phyloP scores from a whole-genome alignment of 2,329 filamentous ascomycete species.

The Pseudonectria foliicola region DNA sequence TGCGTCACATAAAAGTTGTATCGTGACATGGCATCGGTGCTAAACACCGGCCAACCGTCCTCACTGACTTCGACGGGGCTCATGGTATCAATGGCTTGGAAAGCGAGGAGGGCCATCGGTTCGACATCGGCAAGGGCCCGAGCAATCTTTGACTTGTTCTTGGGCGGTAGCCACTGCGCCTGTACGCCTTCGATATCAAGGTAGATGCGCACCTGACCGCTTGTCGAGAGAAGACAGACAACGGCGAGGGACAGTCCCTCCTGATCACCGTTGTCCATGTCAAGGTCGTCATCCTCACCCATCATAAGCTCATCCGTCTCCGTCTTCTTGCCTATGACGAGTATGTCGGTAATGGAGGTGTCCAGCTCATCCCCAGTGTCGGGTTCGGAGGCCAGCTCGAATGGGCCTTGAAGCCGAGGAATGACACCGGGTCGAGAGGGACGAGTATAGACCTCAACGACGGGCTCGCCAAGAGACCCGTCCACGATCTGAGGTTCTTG shows the following conservation, averaged over 20 bases:
- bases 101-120: constrained; percentile 47
- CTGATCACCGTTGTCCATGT: constrained; percentile 48
- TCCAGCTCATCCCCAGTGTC: constrained; percentile 52
- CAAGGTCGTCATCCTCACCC: constrained; percentile 57
- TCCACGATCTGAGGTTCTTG: constrained; percentile 55
- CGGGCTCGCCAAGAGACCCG: constrained; percentile 38
- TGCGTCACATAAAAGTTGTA: constrained; percentile 59
- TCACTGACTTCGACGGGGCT: constrained; percentile 46
- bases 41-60: constrained; percentile 57
- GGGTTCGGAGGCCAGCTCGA: constrained; percentile 48
- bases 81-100: constrained; percentile 57
- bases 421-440: constrained; percentile 50
- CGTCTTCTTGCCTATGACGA: constrained; percentile 55
- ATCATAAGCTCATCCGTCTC: constrained; percentile 54
- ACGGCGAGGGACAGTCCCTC: constrained; percentile 55
- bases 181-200: constrained; percentile 56
- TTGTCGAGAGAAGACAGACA: constrained; percentile 53
- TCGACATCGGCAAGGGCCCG: constrained; percentile 31
- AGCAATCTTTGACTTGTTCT: constrained; percentile 41
- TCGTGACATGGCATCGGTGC: constrained; percentile 51
- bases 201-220: constrained; percentile 54
- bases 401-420: constrained; percentile 56
- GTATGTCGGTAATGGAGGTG: constrained; percentile 52
- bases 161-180: constrained; percentile 59
- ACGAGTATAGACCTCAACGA: constrained; percentile 49